Conservation (phyloP, 768 basidiomycete genomes). For the Kwoniella europaea region DNA sequence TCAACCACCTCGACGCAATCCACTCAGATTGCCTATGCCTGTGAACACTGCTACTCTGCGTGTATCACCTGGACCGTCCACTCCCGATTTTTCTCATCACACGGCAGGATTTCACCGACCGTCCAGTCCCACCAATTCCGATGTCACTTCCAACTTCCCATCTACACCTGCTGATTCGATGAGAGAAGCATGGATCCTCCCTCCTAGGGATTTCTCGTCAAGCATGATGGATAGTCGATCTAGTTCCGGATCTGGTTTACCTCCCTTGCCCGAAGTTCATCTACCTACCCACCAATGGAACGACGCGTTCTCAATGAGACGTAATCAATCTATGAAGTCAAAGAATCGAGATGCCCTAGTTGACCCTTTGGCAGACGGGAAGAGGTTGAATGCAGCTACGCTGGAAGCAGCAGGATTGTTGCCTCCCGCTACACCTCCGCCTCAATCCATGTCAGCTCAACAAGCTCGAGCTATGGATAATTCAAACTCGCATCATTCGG, state of each 20-base stretch:
- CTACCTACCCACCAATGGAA: background rate
- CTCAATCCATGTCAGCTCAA: slow-evolving; percentile 5
- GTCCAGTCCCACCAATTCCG: slow-evolving; percentile 33
- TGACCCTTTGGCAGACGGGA: slow-evolving; percentile 13
- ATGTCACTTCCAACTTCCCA: slow-evolving; percentile 32
- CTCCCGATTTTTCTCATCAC: slow-evolving; percentile 16
- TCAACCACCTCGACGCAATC: slow-evolving; percentile 3
- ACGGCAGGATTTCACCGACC: slow-evolving; percentile 12
- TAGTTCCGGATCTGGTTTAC: slow-evolving; percentile 18
- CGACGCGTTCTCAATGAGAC: background rate
- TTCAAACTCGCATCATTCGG: slow-evolving; percentile 1
- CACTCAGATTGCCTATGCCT: slow-evolving; percentile 12
- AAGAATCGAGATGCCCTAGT: slow-evolving; percentile 16
- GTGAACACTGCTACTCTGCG: background rate
- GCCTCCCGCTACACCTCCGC: slow-evolving; percentile 11
- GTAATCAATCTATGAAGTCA: background rate
- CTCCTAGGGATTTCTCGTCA: slow-evolving; percentile 5
- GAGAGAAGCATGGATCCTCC: slow-evolving; percentile 27
- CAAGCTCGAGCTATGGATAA: slow-evolving; percentile 12
- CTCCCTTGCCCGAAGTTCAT: slow-evolving; percentile 14
- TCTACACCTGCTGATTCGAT: slow-evolving; percentile 34
- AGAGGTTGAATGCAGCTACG: slow-evolving; percentile 3
- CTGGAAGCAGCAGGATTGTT: slow-evolving; percentile 20
- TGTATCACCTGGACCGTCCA: slow-evolving; percentile 1
- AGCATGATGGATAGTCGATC: slow-evolving; percentile 26